Conservation (phyloP, 306 rosid genomes). For the Ormosia emarginata region DNA sequence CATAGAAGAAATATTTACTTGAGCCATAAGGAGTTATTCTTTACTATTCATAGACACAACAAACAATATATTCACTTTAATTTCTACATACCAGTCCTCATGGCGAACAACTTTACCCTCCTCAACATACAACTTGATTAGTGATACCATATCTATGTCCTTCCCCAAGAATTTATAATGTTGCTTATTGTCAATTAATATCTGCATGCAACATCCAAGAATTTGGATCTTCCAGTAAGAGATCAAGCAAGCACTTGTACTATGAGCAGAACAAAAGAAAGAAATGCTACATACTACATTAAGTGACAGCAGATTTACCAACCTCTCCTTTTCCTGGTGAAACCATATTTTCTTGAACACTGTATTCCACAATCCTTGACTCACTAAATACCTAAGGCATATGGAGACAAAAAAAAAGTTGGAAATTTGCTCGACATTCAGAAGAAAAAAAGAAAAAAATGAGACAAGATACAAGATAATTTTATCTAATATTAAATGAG, state of each 20-base stretch:
- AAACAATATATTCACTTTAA: neutral
- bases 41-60: neutral
- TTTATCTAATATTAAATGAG: neutral
- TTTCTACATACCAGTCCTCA: slow-evolving; percentile 73
- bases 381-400: slow-evolving; percentile 58
- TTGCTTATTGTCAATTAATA: slow-evolving; percentile 64
- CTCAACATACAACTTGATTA: slow-evolving; percentile 61
- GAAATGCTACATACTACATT: neutral
- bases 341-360: slow-evolving; percentile 48
- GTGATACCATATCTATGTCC: slow-evolving; percentile 65
- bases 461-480: neutral
- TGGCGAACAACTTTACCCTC: slow-evolving; percentile 78
- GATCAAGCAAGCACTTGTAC: slow-evolving; percentile 11
- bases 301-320: slow-evolving; percentile 16
- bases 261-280: neutral
- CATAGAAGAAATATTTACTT: neutral
- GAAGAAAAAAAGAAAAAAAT: neutral
- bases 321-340: slow-evolving; percentile 85
- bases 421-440: neutral
- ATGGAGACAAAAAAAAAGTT: slow-evolving; percentile 4
- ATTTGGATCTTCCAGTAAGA: slow-evolving; percentile 5
- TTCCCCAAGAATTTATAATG: slow-evolving; percentile 68
- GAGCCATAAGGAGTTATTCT: neutral
- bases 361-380: slow-evolving; percentile 79
- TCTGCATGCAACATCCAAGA: slow-evolving; percentile 41